A percentile compares a stretch with the other conserved stretches of the same genome.
phyloP scores from a whole-genome alignment of 2,329 filamentous ascomycete species.

The Stagonosporopsis rhizophila region DNA sequence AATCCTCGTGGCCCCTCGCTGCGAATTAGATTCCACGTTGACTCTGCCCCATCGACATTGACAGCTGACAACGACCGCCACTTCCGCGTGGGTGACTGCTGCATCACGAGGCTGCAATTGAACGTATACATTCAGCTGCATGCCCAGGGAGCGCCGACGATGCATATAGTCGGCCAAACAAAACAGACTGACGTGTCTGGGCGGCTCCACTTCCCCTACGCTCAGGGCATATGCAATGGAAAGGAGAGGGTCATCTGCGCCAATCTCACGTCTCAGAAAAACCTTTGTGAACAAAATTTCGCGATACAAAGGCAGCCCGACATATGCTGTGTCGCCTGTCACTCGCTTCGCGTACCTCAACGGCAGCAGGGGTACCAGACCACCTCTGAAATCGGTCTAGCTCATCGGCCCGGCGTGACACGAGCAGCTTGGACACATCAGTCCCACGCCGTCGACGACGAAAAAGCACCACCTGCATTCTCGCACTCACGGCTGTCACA shows the following conservation, averaged over 20 bases:
- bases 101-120: conserved; percentile 7
- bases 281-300: conserved; percentile 19
- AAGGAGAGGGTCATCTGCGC: conserved; percentile 29
- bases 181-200: conserved; percentile 16
- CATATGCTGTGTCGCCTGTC: conserved; percentile 41
- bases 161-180: conserved; percentile 20
- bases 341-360: conserved; percentile 37
- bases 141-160: conserved; percentile 9
- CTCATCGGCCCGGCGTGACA: conserved; percentile 34
- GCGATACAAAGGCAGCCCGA: conserved; percentile 30
- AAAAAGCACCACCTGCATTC: conserved; percentile 17
- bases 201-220: conserved; percentile 21
- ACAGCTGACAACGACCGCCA: neutral
- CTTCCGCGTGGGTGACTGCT: conserved; percentile 1
- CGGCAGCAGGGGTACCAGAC: conserved; percentile 34
- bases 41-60: neutral
- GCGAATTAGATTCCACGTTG: neutral
- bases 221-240: conserved; percentile 18
- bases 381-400: conserved; percentile 29
- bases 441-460: conserved; percentile 13
- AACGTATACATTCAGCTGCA: conserved; percentile 7
- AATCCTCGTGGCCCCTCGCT: neutral
- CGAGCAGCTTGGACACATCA: conserved; percentile 15
- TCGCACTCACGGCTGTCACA: conserved; percentile 8
- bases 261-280: conserved; percentile 18